A percentile compares a stretch with the other conserved stretches of the same genome.
phyloP scores from a whole-genome alignment of 495 filamentous ascomycete genomes.

The Penicillium macrosclerotiorum region DNA sequence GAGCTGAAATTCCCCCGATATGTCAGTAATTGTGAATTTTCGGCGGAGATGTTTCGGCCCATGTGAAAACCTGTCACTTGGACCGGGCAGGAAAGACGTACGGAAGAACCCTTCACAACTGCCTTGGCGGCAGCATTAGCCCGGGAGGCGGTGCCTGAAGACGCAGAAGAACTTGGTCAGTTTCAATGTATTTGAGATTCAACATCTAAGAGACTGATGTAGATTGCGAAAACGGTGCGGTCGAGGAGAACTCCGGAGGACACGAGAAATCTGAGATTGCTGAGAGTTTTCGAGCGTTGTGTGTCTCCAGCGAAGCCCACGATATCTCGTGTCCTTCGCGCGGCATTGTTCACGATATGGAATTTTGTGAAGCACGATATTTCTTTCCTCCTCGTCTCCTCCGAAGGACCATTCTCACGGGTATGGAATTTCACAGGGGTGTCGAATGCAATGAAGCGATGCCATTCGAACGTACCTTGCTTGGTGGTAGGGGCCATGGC shows the following conservation, averaged over 20 bases:
- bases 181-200: constrained; percentile 2
- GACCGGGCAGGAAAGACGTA: constrained; percentile 25
- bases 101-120: constrained; percentile 81
- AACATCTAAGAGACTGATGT: not conserved
- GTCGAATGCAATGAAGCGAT: constrained; percentile 13
- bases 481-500: constrained; percentile 76
- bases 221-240: constrained; percentile 14
- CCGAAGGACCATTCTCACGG: constrained; percentile 11
- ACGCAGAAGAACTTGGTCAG: constrained; percentile 21
- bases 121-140: constrained; percentile 92
- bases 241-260: constrained; percentile 2
- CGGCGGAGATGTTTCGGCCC: not conserved
- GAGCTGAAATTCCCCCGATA: constrained; percentile 18
- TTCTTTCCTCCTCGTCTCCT: constrained; percentile 5
- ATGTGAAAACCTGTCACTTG: not conserved
- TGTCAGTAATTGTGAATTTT: constrained; percentile 3
- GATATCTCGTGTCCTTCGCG: not conserved
- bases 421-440: constrained; percentile 30
- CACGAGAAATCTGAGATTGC: not conserved
- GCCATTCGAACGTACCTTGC: constrained; percentile 59
- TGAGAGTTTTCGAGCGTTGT: not conserved
- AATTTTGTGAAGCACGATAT: constrained; percentile 11
- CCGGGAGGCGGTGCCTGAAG: constrained; percentile 64
- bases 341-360: constrained; percentile 7
- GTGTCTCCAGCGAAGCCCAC: not conserved